These are phyloP conservation scores for Casuarina equisetifolia DNA, from an alignment of 306 rosid species.

Conservation along the genomic window DNA sequence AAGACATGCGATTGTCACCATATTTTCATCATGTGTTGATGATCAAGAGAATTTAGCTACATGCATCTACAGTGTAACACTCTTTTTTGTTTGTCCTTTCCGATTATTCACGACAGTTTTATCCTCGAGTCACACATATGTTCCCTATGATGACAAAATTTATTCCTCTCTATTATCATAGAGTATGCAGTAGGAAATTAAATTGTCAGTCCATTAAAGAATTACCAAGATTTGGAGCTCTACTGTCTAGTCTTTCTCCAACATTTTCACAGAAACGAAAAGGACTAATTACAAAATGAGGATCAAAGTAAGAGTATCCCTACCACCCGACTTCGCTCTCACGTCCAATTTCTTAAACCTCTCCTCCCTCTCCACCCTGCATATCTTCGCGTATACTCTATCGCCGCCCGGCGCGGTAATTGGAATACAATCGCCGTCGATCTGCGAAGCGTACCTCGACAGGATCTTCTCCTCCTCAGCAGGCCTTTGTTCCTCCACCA, in stretches of 20 bases:
- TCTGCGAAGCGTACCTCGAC: constrained; percentile 73
- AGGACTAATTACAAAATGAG: neutral
- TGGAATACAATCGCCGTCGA: constrained; percentile 81
- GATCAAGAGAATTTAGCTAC: neutral
- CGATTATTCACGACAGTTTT: neutral
- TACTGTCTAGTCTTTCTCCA: neutral
- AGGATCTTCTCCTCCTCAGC: constrained; percentile 51
- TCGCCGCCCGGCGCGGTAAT: constrained; percentile 80
- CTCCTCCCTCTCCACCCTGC: constrained; percentile 46
- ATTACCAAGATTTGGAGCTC: neutral
- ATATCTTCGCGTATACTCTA: constrained; percentile 78
- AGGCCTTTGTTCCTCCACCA: constrained; percentile 26
- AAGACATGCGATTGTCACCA: neutral
- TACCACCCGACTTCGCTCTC: constrained; percentile 53
- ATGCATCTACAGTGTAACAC: neutral
- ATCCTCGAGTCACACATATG: neutral
- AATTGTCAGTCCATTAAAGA: neutral
- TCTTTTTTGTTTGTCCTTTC: neutral
- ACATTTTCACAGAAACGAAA: constrained; percentile 16
- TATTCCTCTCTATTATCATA: neutral
- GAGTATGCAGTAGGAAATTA: neutral
- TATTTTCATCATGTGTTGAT: neutral
- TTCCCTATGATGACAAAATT: neutral
- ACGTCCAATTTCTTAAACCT: constrained; percentile 38
- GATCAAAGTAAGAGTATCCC: neutral